Evolutionary conservation across 192 early-diverging fungal genomes (phyloP), one percentile per base, ranked within the genome.

Genomic region (Irineochytrium annulatum): DNA sequence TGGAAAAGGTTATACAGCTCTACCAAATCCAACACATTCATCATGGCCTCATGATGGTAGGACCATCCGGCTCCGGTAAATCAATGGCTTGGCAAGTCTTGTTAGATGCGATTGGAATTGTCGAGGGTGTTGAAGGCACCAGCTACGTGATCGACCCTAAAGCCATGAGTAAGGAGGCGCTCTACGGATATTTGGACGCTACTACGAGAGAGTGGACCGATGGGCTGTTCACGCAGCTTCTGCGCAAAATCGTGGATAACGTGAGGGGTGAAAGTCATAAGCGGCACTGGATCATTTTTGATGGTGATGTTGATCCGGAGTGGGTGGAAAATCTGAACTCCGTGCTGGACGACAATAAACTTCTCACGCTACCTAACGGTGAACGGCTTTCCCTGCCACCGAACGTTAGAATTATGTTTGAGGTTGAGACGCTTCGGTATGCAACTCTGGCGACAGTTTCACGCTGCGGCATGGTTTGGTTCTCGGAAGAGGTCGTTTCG

Each of bases 401-500:
- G 17, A 99, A 98, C 67, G 96, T 98, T 31, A 86, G 95, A 33
- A 91, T 99, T 39, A 88, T 99, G 91, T 99, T 99, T 67, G 97
- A 99, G 74, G 97, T 98, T 20, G 96, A 99, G 60, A 94, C 89
- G n/a, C 76, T 99, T 54, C 87, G 90, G 55, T 95, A 98, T 55
- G 97, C 97, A 13, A 99, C 97, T 3, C 79, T 94, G 24, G 97
- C 97, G 41, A 99, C 97, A 0, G 94, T 99, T 32, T 90, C 87
- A 77, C 92, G 97, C 34, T 99, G 97, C 72, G 97, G 97, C 69
- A 99, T 99, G 97, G 93, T 99, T 39, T 99, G 95, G 96, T 98
- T 98, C 71, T 90, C 89, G 69, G 89, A 90, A 53, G 89, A 91
- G 64, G 89, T 96, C 0, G 87, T 98, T 45, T 84, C 75, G 1